These are phyloP conservation scores for Physcomitrium patens DNA, from an alignment of 225 moss, liverwort and hornwort species.

Conservation along the genomic window DNA sequence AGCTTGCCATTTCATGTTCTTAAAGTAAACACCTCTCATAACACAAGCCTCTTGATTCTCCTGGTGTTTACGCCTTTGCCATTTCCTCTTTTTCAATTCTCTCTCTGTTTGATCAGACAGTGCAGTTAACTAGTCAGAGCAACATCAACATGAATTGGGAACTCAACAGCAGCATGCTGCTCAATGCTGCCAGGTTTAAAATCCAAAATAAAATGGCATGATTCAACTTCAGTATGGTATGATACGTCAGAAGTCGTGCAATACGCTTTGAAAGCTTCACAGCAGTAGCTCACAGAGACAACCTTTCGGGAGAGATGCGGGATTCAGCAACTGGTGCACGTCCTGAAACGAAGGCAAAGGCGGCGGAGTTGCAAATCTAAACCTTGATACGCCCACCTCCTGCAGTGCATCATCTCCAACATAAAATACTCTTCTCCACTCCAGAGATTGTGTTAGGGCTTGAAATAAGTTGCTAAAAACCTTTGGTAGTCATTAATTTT, in stretches of 20 bases:
- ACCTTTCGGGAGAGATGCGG: constrained; percentile 50
- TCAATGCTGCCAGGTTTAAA: neutral
- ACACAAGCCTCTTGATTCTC: constrained; percentile 66
- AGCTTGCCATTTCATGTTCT: constrained; percentile 73
- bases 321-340: constrained; percentile 44
- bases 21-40: constrained; percentile 64
- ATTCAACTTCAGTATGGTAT: neutral
- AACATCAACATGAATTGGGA: neutral
- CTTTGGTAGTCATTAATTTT: neutral
- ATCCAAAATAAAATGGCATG: constrained; percentile 7
- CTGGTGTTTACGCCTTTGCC: constrained; percentile 55
- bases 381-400: constrained; percentile 38
- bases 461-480: neutral
- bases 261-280: neutral
- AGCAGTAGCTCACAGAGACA: neutral
- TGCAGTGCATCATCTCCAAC: constrained; percentile 37
- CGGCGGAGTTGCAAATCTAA: constrained; percentile 37
- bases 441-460: neutral
- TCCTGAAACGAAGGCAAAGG: constrained; percentile 39
- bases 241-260: neutral
- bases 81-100: constrained; percentile 61
- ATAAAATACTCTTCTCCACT: constrained; percentile 13
- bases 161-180: neutral
- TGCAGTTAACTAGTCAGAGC: neutral
- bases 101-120: constrained; percentile 32